Evolutionary conservation across 352 stramenopile species (phyloP).

Genomic region (Aphanomyces stellatus): DNA sequence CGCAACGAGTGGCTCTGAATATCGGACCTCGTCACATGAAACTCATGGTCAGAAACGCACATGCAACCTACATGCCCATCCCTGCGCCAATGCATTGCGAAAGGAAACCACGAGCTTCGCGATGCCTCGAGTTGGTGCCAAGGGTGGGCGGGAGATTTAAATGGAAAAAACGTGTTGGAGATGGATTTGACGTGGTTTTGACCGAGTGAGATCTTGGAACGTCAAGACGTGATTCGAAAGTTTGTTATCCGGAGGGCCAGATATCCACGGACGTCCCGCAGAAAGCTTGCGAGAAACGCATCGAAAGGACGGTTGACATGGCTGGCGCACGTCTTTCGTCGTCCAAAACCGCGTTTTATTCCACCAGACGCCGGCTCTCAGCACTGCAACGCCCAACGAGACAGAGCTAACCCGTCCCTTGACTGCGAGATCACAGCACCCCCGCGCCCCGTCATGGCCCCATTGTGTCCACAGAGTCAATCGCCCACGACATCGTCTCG

Average conservation of each 20-base stretch:
- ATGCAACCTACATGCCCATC: no score
- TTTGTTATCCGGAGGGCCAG: background rate
- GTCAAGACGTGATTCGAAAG: no score
- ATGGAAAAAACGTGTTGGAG: background rate
- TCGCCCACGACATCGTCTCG: no score
- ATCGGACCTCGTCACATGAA: no score
- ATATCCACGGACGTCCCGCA: background rate
- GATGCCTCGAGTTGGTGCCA: background rate
- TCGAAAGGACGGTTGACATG: background rate
- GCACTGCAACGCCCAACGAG: background rate
- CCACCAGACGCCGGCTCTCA: background rate
- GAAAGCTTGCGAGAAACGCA: background rate
- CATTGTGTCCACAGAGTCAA: no score
- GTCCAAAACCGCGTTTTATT: background rate
- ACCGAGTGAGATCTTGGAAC: background rate
- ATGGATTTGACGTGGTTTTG: background rate
- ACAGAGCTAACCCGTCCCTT: background rate
- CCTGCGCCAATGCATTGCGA: no score
- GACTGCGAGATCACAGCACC: no score
- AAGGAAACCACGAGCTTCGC: no score
- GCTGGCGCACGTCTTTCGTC: background rate
- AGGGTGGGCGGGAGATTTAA: background rate
- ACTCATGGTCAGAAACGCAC: no score
- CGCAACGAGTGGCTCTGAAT: no score
- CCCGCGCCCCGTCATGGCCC: no score